phyloP scores from a whole-genome alignment of 2,329 filamentous ascomycete species.

The Colletotrichum orbiculare region DNA sequence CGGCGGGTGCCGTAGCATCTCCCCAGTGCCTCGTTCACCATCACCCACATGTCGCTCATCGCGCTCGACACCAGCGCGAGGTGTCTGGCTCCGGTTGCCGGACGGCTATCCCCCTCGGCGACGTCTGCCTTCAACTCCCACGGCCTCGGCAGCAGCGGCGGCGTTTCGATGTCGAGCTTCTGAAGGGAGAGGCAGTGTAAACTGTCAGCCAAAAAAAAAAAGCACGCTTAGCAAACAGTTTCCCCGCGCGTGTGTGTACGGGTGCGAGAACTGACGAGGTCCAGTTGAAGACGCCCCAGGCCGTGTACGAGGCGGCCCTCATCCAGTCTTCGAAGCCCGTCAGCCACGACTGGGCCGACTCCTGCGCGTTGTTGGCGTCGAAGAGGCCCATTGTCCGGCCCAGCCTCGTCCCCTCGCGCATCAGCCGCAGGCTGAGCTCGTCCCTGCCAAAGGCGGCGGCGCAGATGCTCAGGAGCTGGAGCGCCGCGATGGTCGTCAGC shows the following conservation, averaged over 20 bases:
- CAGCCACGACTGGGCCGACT: conserved; percentile 17
- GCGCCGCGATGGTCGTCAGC: conserved; percentile 6
- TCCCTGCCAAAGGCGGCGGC: conserved; percentile 11
- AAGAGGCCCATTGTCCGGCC: conserved; percentile 23
- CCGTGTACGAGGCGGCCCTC: conserved; percentile 39
- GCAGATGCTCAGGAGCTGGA: conserved; percentile 15
- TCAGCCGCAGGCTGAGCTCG: conserved; percentile 1
- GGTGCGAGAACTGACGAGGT: conserved; percentile 15
- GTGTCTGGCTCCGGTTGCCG: neutral
- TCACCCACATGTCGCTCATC: conserved; percentile 15
- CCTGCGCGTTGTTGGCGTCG: neutral
- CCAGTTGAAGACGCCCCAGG: conserved; percentile 44
- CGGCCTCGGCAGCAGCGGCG: conserved; percentile 18
- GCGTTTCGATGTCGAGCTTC: conserved; percentile 2
- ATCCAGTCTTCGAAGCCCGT: conserved; percentile 5
- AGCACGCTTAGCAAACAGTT: no score
- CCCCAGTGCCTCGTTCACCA: neutral
- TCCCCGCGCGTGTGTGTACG: no score
- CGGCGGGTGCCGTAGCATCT: neutral
- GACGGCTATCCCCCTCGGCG: neutral
- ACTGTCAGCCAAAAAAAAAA: no score
- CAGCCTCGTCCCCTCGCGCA: neutral
- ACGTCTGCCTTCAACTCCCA: neutral
- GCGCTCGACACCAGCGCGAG: conserved; percentile 8
- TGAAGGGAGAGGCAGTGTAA: neutral